Evolutionary conservation across 257 asterid species (phyloP), one percentile per base, ranked within the genome.

Genomic region (Apocynum venetum): DNA sequence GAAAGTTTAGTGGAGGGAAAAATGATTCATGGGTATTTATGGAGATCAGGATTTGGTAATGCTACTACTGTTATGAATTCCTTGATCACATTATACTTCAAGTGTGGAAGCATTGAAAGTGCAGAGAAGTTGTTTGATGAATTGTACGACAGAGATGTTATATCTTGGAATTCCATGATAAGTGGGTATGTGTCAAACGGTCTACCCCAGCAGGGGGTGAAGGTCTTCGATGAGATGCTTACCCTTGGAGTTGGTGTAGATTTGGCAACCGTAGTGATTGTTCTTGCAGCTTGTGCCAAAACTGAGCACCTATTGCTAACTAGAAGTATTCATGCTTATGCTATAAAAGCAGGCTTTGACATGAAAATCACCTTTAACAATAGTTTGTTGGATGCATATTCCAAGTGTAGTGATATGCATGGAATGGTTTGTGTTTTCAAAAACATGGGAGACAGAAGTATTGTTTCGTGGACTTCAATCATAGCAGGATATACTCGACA

Each of bases 131-230:
- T 83, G 78, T 80, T 83, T 74, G 84, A 80, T 74, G 77, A 75
- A 77, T 76, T 83, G 78, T 35, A 19, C 36, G 71, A 73, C 59
- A 73, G 80, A 68, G 81, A 80, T 80, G 49, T 77, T 44, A 20
- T 83, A 56, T 77, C 84, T 4, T 83, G 86, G 84, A 83, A 83
- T 80, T 76, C 82, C 47, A 80, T 80, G 84, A 83, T 83, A n/a
- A 80, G 82, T 80, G 84, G 86, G 3, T 83, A 77, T 46, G 61
- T 68, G 48, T 77, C 76, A 52, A 77, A 80, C 60, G 82, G 86
- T 6, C 52, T 73, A 49, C n/a, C 77, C 40, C 12, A 46, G 56
- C 64, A 77, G 77, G 86, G 77, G 15, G 64, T 76, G 8, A 44
- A 51, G 7, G 25, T 66, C 53, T 83, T 83, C 44, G 12, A 0